Conservation (phyloP, 2,329 filamentous ascomycete species). For the Nigrospora sphaerica region DNA sequence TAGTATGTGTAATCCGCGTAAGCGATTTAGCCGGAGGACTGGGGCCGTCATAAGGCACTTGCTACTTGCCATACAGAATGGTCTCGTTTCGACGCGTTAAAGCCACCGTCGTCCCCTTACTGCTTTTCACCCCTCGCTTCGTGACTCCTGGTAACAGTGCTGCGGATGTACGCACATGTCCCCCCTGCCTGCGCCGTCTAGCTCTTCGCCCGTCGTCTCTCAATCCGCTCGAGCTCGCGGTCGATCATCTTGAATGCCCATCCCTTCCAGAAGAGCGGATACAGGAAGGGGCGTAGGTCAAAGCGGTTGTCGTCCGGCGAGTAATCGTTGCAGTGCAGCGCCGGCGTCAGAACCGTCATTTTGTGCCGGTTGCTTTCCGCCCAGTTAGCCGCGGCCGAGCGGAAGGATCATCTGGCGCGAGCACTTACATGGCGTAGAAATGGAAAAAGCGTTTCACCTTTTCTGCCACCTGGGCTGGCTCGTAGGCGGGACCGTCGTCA, state of each 20-base stretch:
- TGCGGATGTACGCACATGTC: no score
- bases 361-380: slow-evolving; percentile 55
- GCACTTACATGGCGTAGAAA: slow-evolving; percentile 32
- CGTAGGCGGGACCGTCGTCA: slow-evolving; percentile 21
- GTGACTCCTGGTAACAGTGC: no score
- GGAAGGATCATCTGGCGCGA: slow-evolving; percentile 11
- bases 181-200: no score
- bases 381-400: not conserved
- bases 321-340: slow-evolving; percentile 36
- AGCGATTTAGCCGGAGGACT: no score
- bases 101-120: no score
- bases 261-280: slow-evolving; percentile 24
- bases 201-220: slow-evolving; percentile 10
- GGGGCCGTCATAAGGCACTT: no score
- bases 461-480: slow-evolving; percentile 34
- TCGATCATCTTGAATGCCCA: slow-evolving; percentile 34
- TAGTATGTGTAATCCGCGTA: no score
- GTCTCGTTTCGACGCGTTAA: no score
- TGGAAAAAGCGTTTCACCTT: slow-evolving; percentile 39
- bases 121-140: no score
- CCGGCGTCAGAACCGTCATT: slow-evolving; percentile 54
- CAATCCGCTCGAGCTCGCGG: slow-evolving; percentile 23
- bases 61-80: no score
- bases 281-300: slow-evolving; percentile 30
- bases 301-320: slow-evolving; percentile 36